phyloP scores from a whole-genome alignment of 495 filamentous ascomycete genomes.

The Trichoderma orchidacearum region DNA sequence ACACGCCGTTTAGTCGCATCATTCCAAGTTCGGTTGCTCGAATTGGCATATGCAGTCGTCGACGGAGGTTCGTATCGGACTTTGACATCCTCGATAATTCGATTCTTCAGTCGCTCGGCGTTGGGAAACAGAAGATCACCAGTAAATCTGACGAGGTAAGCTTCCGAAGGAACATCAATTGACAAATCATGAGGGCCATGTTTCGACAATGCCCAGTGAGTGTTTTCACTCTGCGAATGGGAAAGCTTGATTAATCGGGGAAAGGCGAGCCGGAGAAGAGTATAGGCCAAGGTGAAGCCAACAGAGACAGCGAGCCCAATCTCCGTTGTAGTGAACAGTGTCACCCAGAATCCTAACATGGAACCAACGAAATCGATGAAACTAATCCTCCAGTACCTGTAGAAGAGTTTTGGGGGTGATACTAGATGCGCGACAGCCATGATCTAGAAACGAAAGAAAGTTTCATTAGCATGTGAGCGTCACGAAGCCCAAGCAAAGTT shows the following conservation, averaged over 20 bases:
- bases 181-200: not conserved
- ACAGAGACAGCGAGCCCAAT: not conserved
- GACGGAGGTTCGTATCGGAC: not conserved
- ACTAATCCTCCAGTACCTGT: slow-evolving; percentile 24
- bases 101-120: not conserved
- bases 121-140: not conserved
- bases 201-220: not conserved
- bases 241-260: not conserved
- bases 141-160: not conserved
- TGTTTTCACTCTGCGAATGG: not conserved
- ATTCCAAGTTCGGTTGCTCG: not conserved
- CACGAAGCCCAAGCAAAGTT: too few species aligned
- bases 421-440: slow-evolving; percentile 28
- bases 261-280: not conserved
- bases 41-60: not conserved
- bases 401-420: slow-evolving; percentile 20
- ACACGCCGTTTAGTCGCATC: not conserved
- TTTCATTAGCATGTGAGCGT: not conserved
- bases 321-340: not conserved
- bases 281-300: not conserved
- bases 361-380: slow-evolving; percentile 19
- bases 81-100: not conserved
- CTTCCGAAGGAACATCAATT: not conserved
- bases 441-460: slow-evolving; percentile 6
- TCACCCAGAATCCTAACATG: not conserved